Evolutionary conservation across 257 asterid genomes (phyloP).

Genomic region (Primulina eburnea): DNA sequence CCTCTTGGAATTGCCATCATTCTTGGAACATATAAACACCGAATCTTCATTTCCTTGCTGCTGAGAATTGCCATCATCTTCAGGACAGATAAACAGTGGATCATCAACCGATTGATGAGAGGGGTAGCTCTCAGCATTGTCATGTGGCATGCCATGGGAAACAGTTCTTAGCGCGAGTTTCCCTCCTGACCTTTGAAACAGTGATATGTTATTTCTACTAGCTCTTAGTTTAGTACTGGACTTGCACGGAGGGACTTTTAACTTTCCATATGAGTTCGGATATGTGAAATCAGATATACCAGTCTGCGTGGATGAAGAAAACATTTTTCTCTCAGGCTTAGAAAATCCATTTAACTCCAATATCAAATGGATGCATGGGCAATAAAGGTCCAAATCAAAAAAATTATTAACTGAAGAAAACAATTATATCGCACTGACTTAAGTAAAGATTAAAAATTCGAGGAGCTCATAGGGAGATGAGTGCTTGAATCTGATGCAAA

Average conservation of each 20-base stretch:
- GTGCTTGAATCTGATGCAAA: no score
- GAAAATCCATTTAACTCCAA: no score
- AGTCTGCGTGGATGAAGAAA: constrained; percentile 36
- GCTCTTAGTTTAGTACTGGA: constrained; percentile 28
- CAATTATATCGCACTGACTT: no score
- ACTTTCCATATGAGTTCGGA: constrained; percentile 33
- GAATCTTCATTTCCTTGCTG: constrained; percentile 25
- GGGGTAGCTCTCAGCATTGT: constrained; percentile 37
- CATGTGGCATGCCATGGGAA: constrained; percentile 39
- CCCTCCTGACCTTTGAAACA: constrained; percentile 26
- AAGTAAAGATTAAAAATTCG: no score
- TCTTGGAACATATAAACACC: neutral
- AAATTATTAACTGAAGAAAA: no score
- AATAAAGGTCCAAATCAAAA: no score
- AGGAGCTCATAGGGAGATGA: no score
- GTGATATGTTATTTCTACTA: constrained; percentile 26
- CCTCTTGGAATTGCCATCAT: constrained; percentile 8
- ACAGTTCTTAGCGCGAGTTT: constrained; percentile 33
- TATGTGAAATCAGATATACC: constrained; percentile 34
- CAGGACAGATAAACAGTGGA: constrained; percentile 31
- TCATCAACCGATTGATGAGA: constrained; percentile 38
- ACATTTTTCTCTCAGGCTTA: neutral
- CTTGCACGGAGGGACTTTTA: constrained; percentile 30
- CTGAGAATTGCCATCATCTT: constrained; percentile 22
- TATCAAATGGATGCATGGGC: no score